Evolutionary conservation across 2,329 filamentous ascomycete species (phyloP), one percentile per base, ranked within the genome.

Genomic region (Nemania diffusa): DNA sequence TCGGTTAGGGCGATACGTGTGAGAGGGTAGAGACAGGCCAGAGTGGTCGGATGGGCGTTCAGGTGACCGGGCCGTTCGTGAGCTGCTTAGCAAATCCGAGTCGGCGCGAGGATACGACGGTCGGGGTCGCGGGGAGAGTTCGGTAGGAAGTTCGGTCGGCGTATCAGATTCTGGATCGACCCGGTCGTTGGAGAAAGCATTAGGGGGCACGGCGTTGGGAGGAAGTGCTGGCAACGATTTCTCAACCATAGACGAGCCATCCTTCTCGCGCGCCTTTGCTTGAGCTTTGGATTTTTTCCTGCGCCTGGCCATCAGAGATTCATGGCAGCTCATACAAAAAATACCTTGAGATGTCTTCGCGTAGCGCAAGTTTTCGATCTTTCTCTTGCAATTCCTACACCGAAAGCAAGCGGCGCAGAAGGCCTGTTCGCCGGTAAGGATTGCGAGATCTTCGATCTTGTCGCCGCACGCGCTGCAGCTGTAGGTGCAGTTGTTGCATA

Each of bases 401-500:
- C 94, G 89, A 83, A 99, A 99, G 82, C 96, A 99, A 64, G 93
- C 95, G 50, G 94, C 94, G 81, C 96, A 99, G 79, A 97, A 99
- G 51, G 96, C 96, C 82, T 99, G 95, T 77, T 99, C 96, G 71
- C 96, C 96, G 0, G 96, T 99, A 73, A 99, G 85, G 79, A 99
- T 99, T 71, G 96, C 96, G 69, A 98, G 85, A 78, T 99, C 96
- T 79, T 99, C 96, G 73, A 99, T 99, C 84, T 99, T 99, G 84
- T 97, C 95, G 66, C 90, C 90, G 81, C 96, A 99, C 61, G 94
- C 94, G 80, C 90, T 97, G 84, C 96, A 99, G 85, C 94, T 97
- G 81, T 99, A 99, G 61, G 96, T 98, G 84, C 96, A 99, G 81
- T 97, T 97, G 84, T 97, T 98, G 86, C 96, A 99, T 74, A 99